A percentile compares a stretch with the other conserved stretches of the same genome.
These are phyloP conservation scores for Claviceps maximensis DNA, from an alignment of 2,329 filamentous ascomycete species.

Conservation along the genomic window DNA sequence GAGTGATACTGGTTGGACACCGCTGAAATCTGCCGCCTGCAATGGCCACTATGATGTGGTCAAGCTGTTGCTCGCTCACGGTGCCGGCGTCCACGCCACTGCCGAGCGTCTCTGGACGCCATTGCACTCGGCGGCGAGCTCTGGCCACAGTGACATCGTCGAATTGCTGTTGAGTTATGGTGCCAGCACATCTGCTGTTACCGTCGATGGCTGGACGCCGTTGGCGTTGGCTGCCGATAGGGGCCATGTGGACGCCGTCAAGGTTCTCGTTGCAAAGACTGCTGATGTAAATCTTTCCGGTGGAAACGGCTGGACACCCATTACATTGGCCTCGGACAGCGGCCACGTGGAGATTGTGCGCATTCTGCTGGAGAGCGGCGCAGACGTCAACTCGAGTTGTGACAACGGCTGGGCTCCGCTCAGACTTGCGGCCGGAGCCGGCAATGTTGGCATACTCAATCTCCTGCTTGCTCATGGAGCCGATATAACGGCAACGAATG, in stretches of 20 bases:
- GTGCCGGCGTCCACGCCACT: conserved; percentile 6
- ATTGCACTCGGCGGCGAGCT: conserved; percentile 8
- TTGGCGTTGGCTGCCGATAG: conserved; percentile 6
- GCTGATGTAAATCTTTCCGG: conserved; percentile 3
- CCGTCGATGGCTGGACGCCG: conserved; percentile 7
- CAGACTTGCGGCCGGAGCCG: not conserved
- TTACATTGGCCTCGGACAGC: not conserved
- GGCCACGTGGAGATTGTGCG: conserved; percentile 2
- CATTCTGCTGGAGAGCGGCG: conserved; percentile 5
- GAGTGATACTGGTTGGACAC: conserved; percentile 5
- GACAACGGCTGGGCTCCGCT: conserved; percentile 4
- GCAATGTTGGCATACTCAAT: not conserved
- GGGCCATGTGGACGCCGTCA: conserved; percentile 2
- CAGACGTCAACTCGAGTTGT: conserved; percentile 1
- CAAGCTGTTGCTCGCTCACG: conserved; percentile 5
- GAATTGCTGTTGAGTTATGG: conserved; percentile 4
- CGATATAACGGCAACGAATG: not conserved
- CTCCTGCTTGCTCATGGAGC: conserved; percentile 4
- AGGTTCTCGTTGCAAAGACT: not conserved
- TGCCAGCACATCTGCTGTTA: conserved; percentile 1
- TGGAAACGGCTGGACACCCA: not conserved
- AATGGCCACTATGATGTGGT: conserved; percentile 4
- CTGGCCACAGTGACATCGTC: not conserved
- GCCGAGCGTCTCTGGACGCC: conserved; percentile 5
- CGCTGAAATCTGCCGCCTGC: conserved; percentile 7